Conservation (phyloP, 352 stramenopile species). For the Bremia lactucae region DNA sequence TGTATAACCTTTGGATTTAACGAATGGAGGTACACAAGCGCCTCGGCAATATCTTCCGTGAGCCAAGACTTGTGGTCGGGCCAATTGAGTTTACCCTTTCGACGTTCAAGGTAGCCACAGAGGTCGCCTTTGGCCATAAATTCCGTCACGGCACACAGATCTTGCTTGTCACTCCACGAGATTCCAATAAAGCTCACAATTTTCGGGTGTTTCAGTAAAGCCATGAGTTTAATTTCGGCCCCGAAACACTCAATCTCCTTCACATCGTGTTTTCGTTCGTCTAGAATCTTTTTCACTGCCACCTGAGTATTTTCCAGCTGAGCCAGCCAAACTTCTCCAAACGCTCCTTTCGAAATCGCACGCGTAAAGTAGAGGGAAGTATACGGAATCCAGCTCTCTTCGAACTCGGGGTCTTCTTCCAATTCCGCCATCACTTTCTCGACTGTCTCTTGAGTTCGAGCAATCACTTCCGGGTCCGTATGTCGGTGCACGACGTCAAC, state of each 20-base stretch:
- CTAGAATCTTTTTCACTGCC: conserved; percentile 73
- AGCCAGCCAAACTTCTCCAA: conserved; percentile 74
- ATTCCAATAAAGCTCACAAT: conserved; percentile 41
- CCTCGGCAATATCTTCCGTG: conserved; percentile 55
- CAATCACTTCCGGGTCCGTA: conserved; percentile 17
- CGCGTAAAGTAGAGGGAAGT: conserved; percentile 68
- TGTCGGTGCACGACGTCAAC: conserved; percentile 16
- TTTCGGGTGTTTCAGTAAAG: conserved; percentile 36
- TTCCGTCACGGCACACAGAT: conserved; percentile 40
- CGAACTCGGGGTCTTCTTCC: conserved; percentile 41
- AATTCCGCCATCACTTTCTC: conserved; percentile 54
- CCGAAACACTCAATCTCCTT: conserved; percentile 74
- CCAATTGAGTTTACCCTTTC: conserved; percentile 20
- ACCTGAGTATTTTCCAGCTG: conserved; percentile 72
- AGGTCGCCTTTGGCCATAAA: conserved; percentile 45
- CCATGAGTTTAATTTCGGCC: conserved; percentile 42
- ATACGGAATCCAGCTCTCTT: conserved; percentile 48
- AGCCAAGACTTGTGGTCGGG: conserved; percentile 25
- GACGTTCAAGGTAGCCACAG: conserved; percentile 23
- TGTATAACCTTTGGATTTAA: conserved; percentile 76
- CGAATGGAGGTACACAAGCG: conserved; percentile 74
- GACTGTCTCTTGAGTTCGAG: conserved; percentile 26
- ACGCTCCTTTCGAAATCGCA: conserved; percentile 62
- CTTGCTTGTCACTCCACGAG: conserved; percentile 36
- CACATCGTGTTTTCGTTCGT: conserved; percentile 67